Percentiles rank a stretch among this genome's conserved stretches.
phyloP scores from a whole-genome alignment of 164 flowering plant genomes.

The Kalanchoe fedtschenkoi region DNA sequence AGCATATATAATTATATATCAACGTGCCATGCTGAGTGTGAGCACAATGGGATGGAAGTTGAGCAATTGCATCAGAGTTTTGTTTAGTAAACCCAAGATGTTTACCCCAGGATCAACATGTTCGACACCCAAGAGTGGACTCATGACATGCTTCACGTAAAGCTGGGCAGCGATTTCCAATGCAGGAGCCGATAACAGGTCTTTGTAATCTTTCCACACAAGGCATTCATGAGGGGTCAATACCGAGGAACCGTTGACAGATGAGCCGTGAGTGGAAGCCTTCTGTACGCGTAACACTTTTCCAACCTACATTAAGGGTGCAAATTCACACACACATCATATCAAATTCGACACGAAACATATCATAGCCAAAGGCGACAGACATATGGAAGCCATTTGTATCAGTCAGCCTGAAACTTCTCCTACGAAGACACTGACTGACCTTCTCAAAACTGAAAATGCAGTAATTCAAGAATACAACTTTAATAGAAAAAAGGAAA shows the following conservation, averaged over 20 bases:
- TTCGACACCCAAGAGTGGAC: conserved; percentile 55
- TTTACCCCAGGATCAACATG: conserved; percentile 78
- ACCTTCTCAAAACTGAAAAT: neutral
- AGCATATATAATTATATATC: too few species aligned
- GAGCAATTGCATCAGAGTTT: too few species aligned
- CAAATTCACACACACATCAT: neutral
- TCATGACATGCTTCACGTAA: conserved; percentile 53
- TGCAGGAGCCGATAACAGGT: conserved; percentile 30
- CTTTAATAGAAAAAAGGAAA: neutral
- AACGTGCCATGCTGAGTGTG: too few species aligned
- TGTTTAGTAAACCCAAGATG: neutral
- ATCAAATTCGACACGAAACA: too few species aligned
- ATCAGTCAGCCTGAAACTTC: too few species aligned
- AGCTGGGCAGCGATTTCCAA: conserved; percentile 42
- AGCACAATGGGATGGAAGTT: too few species aligned
- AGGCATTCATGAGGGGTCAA: conserved; percentile 42
- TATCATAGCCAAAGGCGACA: too few species aligned
- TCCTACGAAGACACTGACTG: too few species aligned
- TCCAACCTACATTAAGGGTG: conserved; percentile 38
- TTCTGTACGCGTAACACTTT: conserved; percentile 73
- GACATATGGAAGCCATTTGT: too few species aligned
- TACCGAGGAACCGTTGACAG: conserved; percentile 14
- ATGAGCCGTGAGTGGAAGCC: conserved; percentile 21
- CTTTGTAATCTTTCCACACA: conserved; percentile 47
- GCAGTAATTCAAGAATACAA: neutral